phyloP scores from a whole-genome alignment of 2,329 filamentous ascomycete genomes.

The Colletotrichum destructivum region DNA sequence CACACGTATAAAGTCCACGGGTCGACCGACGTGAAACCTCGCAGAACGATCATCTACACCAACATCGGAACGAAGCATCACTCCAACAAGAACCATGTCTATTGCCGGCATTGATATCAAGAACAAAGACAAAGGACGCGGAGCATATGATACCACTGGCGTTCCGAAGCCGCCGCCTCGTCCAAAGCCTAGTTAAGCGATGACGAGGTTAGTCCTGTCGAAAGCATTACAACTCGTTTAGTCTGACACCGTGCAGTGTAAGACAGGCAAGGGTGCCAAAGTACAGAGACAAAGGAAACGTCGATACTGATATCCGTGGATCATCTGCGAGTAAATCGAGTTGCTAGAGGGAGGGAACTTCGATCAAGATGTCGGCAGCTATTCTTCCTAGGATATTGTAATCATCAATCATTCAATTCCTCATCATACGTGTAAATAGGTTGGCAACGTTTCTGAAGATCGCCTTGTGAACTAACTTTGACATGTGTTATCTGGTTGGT shows the following conservation, averaged over 20 bases:
- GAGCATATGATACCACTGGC: slow-evolving; percentile 15
- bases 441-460: neutral
- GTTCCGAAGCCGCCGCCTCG: slow-evolving; percentile 12
- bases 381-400: neutral
- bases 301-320: neutral
- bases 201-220: slow-evolving; percentile 2
- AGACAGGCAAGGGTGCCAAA: neutral
- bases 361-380: neutral
- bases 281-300: neutral
- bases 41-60: neutral
- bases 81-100: neutral
- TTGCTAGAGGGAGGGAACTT: neutral
- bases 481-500: neutral
- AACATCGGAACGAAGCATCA: neutral
- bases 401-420: neutral
- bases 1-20: neutral
- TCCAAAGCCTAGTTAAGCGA: slow-evolving; percentile 10
- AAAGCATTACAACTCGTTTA: neutral
- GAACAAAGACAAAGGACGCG: neutral
- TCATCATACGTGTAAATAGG: neutral
- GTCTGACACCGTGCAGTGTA: neutral
- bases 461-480: neutral
- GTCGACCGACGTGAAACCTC: neutral
- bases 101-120: neutral
- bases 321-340: neutral